Base-by-base conservation (phyloP, 768 basidiomycete genomes). In the Boletus pseudopeckii region DNA sequence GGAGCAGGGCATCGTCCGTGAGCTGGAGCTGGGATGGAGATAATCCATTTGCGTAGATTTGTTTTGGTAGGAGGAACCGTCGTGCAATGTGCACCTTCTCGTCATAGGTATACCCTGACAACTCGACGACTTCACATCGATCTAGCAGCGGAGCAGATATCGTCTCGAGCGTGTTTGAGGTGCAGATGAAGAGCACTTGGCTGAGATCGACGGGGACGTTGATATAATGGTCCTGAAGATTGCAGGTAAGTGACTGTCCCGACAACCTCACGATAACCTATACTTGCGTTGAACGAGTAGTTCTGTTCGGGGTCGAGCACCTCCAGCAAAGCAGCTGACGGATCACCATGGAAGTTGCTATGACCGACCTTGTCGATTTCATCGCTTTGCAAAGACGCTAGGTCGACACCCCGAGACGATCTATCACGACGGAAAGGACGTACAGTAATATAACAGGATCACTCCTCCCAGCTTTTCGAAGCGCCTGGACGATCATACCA, bases 261-360 rank as follows among this genome's bases (percentile, higher is more conserved):
- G 36, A 45, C 18, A 39, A 26, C 45, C 34, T 18, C 9, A 40
- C 13, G 32, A 48, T 17, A 7, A 46, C 3, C 3, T 39, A 24
- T 41, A 69, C 80, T 56, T 48, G 85, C 88, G 65, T 87, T 89
- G 65, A 91, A 91, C 0, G 82, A 78, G 64, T 88, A 81, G 57
- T 94, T 95, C 70, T 96, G 92, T 67, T 97, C 95, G 0, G 95
- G 95, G 66, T 97, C 95, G 48, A 98, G 77, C 0, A 95, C 92
- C 64, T 98, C 94, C 5, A 98, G 73, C 55, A 98, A 70, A 0
- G 94, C 94, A 37, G 95, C 95, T 3, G 82, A 84, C 14, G 94
- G 94, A 67, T 96, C 93, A 0, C 94, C 94, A 60, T 96, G 93
- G 74, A 90, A 89, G 64, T 89, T 92, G 60, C 81, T 88, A 52